Evolutionary conservation across 345 rosid species (phyloP), one percentile per base, ranked within the genome.

Genomic region (Gossypium thurberi): DNA sequence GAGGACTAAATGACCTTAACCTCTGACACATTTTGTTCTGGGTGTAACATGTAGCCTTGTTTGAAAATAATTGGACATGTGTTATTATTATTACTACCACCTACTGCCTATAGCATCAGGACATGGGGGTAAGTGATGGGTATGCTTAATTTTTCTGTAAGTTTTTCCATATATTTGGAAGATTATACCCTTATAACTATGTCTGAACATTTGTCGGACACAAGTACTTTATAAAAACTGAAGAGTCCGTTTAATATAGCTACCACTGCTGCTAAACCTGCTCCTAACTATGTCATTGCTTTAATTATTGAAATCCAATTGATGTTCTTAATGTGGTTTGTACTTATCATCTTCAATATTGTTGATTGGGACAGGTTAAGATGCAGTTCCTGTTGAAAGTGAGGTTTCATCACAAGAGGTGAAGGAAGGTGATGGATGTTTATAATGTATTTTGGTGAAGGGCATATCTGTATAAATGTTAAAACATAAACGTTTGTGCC

Each of bases 381-480:
- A 82, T 89, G 94, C 89, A 85, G 83, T 89, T 81, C 77, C 69
- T 87, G 81, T 71, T 87, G 88, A 89, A 85, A 86, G 87, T 89
- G 76, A 82, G 87, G 81, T 89, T 87, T 80, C 84, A 87, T 80
- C 91, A 95, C 85, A 91, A 88, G 90, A 76, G 85, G 83, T 85
- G 85, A 85, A 72, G 77, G 61, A 23, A 50, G 47, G 53, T 12
- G 20, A 68, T 59, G 53, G 51, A 56, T 40, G 62, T 57, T 63
- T 12, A 50, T 48, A 10, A 9, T 37, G 37, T 43, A 12, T 50
- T 42, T 42, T 9, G 67, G 77, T 25, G 11, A 74, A 63, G 18
- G 65, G 25, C 71, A 43, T 8, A 10, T 47, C 2, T 61, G 77
- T 52, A 66, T 33, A 26, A 57, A 20, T 48, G 48, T 51, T 5